Evolutionary conservation across 371 early-diverging fungal species (phyloP), one percentile per base, ranked within the genome.

Genomic region (Chytridium lagenaria): DNA sequence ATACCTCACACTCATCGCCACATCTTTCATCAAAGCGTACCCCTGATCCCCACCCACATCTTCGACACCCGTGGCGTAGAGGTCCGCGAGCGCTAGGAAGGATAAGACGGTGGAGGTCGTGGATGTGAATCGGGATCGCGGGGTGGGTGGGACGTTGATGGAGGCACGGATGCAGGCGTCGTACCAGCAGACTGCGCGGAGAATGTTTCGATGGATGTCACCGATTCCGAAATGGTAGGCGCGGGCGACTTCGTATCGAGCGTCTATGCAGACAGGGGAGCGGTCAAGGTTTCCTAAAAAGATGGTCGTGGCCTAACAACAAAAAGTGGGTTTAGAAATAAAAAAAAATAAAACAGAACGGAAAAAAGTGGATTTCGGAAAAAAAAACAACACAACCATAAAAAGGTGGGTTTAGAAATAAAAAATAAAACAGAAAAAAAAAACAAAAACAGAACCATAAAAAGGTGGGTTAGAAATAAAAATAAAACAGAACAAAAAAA

Each of bases 221-320:
- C 68, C 68, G 30, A 68, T 49, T 7, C 68, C 68, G 22, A 50
- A 59, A 30, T 55, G 59, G 33, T 57, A 69, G 28, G 69, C 69
- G 1, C 69, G 55, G 22, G 59, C 69, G 33, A 69, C 38, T 39
- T 69, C 69, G 59, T 57, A 69, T 2, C 33, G 69, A 19, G 69
- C 69, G 59, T 69, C 69, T 2, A 34, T 23, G 37, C 50, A 7
- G 55, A 19, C 31, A 2, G 30, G 5, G 10, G 66, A 23, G 23
- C 40, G 3, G 5, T 28, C 55, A n/a, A 69, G 40, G 59, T 69
- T 69, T 5, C 59, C 69, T 55, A 69, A 31, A 34, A 69, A 69
- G 28, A 69, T 26, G 31, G 50, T 49, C 5, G 59, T 49, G 3
- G 61, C 61, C 61, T 61, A 37, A 30, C 10, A 16, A 7, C 55